Percentiles rank a stretch among this genome's conserved stretches.
Evolutionary conservation across 805 yeast genomes (phyloP).

Genomic region (Ogataea glucozyma): DNA sequence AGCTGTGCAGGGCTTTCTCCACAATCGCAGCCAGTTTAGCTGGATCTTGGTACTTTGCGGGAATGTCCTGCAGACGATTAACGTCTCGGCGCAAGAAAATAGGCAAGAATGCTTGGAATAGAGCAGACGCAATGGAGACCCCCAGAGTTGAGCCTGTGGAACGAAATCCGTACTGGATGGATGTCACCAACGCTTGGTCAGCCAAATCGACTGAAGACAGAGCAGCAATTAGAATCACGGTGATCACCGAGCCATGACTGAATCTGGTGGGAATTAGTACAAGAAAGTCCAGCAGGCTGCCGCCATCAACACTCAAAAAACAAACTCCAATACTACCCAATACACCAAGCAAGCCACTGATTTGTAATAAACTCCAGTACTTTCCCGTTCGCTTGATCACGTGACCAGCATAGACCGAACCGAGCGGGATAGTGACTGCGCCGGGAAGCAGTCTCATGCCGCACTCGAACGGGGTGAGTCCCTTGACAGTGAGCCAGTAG

Average conservation of each 20-base stretch:
- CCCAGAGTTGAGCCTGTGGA: constrained; percentile 58
- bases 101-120: constrained; percentile 38
- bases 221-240: constrained; percentile 71
- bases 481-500: constrained; percentile 41
- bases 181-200: constrained; percentile 82
- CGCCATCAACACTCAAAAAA: constrained; percentile 17
- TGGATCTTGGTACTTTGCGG: constrained; percentile 20
- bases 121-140: constrained; percentile 50
- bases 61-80: constrained; percentile 15
- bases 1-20: constrained; percentile 24
- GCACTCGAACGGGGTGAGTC: constrained; percentile 29
- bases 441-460: constrained; percentile 53
- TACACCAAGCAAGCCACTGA: constrained; percentile 45
- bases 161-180: constrained; percentile 77
- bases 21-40: constrained; percentile 15
- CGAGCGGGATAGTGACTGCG: constrained; percentile 66
- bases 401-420: constrained; percentile 66
- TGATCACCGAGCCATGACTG: constrained; percentile 66
- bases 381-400: constrained; percentile 69
- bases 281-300: constrained; percentile 41
- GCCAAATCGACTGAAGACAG: constrained; percentile 71
- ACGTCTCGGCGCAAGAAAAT: constrained; percentile 18
- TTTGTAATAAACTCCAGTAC: constrained; percentile 50
- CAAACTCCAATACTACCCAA: constrained; percentile 47
- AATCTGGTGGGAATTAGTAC: constrained; percentile 57